These are phyloP conservation scores for Plasmodium vinckei DNA, from an alignment of 169 alveolate species.

Conservation along the genomic window DNA sequence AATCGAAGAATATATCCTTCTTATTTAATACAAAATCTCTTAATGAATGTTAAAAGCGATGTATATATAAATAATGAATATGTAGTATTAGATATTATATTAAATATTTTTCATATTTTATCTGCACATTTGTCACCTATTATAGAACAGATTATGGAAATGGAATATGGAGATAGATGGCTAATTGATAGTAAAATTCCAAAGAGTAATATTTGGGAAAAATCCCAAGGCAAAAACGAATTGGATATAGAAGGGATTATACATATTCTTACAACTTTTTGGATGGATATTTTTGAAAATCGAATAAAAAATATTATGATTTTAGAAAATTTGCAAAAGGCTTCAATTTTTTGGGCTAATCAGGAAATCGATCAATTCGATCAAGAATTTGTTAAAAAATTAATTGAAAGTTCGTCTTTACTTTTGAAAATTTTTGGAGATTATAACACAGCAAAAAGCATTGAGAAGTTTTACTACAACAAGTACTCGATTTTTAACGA, in stretches of 20 bases:
- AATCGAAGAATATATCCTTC: constrained; percentile 73
- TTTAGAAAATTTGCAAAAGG: constrained; percentile 77
- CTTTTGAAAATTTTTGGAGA: constrained; percentile 69
- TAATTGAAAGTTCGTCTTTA: constrained; percentile 72
- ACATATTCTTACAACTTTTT: constrained; percentile 85
- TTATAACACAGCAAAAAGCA: constrained; percentile 72
- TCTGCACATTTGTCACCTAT: constrained; percentile 84
- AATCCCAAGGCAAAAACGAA: constrained; percentile 78
- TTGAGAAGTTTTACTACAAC: constrained; percentile 72
- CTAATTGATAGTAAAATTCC: constrained; percentile 81
- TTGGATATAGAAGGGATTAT: constrained; percentile 86
- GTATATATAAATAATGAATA: constrained; percentile 74
- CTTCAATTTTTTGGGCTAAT: constrained; percentile 88
- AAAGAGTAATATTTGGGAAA: constrained; percentile 83
- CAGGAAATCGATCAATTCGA: constrained; percentile 86
- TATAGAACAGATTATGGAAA: constrained; percentile 79
- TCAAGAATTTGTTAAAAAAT: constrained; percentile 78
- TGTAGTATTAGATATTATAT: constrained; percentile 56
- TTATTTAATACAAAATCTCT: constrained; percentile 50
- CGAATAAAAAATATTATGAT: constrained; percentile 79
- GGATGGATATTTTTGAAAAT: constrained; percentile 85
- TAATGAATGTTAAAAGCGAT: constrained; percentile 53
- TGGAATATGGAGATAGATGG: constrained; percentile 84
- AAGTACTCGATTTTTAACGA: constrained; percentile 75
- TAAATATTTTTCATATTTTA: constrained; percentile 79